Evolutionary conservation across 306 rosid genomes (phyloP).

Genomic region (Vigna radiata): DNA sequence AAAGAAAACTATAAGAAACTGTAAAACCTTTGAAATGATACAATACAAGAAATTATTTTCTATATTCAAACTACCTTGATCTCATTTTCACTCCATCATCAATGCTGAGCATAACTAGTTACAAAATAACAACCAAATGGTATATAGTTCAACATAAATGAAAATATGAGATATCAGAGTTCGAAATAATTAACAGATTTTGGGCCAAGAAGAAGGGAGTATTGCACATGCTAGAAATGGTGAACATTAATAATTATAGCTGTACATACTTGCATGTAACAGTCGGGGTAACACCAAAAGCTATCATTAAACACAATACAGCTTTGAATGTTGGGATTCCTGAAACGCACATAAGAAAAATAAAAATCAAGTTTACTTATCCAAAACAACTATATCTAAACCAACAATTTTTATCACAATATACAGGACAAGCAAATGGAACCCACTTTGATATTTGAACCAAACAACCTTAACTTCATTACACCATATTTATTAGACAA

Average conservation of each 20-base stretch:
- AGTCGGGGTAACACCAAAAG: conserved; percentile 83
- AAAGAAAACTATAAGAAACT: no score
- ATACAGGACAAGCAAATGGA: conserved; percentile 20
- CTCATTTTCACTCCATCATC: no score
- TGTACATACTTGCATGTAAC: conserved; percentile 73
- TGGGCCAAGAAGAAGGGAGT: conserved; percentile 2
- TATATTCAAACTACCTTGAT: no score
- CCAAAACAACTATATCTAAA: conserved; percentile 14
- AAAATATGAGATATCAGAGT: conserved; percentile 16
- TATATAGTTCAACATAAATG: conserved; percentile 28
- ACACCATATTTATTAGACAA: conserved; percentile 15
- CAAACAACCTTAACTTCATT: conserved; percentile 33
- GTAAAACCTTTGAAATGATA: no score
- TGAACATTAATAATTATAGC: conserved; percentile 26
- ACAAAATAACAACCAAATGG: no score
- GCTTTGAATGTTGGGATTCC: conserved; percentile 62
- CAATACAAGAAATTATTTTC: no score
- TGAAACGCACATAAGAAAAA: conserved; percentile 49
- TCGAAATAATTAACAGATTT: conserved; percentile 11
- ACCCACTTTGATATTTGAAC: conserved; percentile 3
- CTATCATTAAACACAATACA: conserved; percentile 69
- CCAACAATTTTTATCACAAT: neutral
- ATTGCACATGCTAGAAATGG: conserved; percentile 22
- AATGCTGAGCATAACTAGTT: no score
- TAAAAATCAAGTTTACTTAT: conserved; percentile 28